These are phyloP conservation scores for Russula sp. DNA, from an alignment of 768 basidiomycete species.

Conservation along the genomic window DNA sequence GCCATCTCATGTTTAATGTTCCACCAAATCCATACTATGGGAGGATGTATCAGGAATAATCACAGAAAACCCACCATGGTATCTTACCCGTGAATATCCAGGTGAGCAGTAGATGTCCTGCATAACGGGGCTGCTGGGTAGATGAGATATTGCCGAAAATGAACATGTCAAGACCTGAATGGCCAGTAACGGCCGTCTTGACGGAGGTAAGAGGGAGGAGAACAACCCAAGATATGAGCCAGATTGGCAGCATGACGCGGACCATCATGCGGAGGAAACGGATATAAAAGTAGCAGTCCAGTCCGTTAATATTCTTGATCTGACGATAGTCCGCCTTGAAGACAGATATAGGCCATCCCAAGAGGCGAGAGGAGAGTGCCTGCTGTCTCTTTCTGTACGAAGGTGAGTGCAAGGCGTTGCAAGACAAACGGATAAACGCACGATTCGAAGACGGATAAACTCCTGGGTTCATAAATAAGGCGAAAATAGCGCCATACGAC, in stretches of 20 bases:
- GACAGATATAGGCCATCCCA: conserved; percentile 70
- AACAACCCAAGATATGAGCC: conserved; percentile 84
- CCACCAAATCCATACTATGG: conserved; percentile 78
- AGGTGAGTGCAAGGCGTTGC: background rate
- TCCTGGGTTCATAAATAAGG: conserved; percentile 85
- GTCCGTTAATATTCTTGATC: conserved; percentile 67
- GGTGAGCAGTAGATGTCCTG: conserved; percentile 74
- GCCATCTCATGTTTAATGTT: conserved; percentile 78
- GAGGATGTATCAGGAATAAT: background rate
- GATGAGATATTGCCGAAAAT: conserved; percentile 78
- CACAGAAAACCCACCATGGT: background rate
- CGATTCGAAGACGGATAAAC: conserved; percentile 55
- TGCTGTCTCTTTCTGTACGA: conserved; percentile 53
- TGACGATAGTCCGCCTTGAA: conserved; percentile 58
- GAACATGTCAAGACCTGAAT: conserved; percentile 63
- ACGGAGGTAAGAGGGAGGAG: conserved; percentile 74
- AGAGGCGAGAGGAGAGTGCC: conserved; percentile 48
- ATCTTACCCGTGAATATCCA: conserved; percentile 77
- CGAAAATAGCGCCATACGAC: conserved; percentile 81
- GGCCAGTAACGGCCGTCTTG: conserved; percentile 46
- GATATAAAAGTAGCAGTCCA: conserved; percentile 93
- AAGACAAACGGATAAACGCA: conserved; percentile 34
- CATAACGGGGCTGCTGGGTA: conserved; percentile 56
- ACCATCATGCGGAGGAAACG: conserved; percentile 85
- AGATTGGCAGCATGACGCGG: conserved; percentile 82